These are phyloP conservation scores for Nannochloris sp. DNA, from an alignment of 139 green algal genomes.

Conservation along the genomic window DNA sequence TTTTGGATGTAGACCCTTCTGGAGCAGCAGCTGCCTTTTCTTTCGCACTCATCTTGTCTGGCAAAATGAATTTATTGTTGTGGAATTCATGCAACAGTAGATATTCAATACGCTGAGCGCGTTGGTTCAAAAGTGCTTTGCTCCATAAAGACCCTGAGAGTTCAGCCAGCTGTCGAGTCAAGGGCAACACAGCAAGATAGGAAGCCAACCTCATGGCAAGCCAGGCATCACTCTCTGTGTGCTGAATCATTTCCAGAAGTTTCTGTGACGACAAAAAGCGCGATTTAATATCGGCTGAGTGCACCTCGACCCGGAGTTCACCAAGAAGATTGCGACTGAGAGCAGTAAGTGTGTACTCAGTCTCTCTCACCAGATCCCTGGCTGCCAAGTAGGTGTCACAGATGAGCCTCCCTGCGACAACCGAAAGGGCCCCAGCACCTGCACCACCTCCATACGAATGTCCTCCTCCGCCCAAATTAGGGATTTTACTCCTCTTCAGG, in stretches of 20 bases:
- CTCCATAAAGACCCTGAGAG: slow-evolving; percentile 77
- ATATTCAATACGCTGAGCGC: slow-evolving; percentile 95
- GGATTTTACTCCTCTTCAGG: slow-evolving; percentile 78
- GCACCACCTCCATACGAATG: slow-evolving; percentile 79
- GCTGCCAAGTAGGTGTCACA: slow-evolving; percentile 94
- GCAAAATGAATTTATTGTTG: slow-evolving; percentile 88
- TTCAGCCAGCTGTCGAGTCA: slow-evolving; percentile 74
- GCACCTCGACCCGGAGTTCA: slow-evolving; percentile 60
- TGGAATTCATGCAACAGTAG: slow-evolving; percentile 99
- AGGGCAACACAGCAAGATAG: slow-evolving; percentile 64
- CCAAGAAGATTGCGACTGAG: slow-evolving; percentile 72
- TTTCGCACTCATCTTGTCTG: slow-evolving; percentile 73
- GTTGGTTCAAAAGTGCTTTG: slow-evolving; percentile 66
- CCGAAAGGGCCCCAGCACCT: slow-evolving; percentile 15
- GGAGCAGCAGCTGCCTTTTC: slow-evolving; percentile 30
- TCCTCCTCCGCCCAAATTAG: slow-evolving; percentile 70
- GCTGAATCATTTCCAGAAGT: slow-evolving; percentile 64
- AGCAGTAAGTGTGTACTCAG: slow-evolving; percentile 88
- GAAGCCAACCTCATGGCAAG: slow-evolving; percentile 76
- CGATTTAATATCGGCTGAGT: slow-evolving; percentile 37
- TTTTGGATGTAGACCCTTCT: slow-evolving; percentile 13
- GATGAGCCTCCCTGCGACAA: slow-evolving; percentile 74
- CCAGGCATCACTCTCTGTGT: slow-evolving; percentile 84
- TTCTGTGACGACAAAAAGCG: slow-evolving; percentile 36
- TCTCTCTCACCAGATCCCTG: slow-evolving; percentile 81